phyloP scores from a whole-genome alignment of 2,329 filamentous ascomycete genomes.

The Diaporthe citri region DNA sequence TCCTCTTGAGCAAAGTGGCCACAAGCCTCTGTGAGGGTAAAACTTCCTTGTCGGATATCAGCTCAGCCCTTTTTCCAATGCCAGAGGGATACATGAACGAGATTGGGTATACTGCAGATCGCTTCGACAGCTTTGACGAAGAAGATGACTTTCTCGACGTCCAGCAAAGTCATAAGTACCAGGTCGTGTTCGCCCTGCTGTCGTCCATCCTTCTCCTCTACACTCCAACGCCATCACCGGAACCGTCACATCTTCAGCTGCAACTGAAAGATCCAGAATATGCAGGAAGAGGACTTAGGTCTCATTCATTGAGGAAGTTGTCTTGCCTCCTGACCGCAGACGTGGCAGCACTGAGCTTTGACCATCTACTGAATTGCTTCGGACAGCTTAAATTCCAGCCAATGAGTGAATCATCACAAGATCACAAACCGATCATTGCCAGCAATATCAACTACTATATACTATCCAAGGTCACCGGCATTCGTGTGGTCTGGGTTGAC shows the following conservation, averaged over 20 bases:
- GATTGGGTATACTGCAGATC: background rate
- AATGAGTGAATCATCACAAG: background rate
- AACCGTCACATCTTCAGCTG: background rate
- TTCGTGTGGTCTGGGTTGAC: background rate
- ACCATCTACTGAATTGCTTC: background rate
- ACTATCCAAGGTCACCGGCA: background rate
- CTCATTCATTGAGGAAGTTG: background rate
- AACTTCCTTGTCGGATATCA: background rate
- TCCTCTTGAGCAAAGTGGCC: background rate
- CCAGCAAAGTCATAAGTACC: background rate
- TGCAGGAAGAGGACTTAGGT: background rate
- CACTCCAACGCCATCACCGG: background rate
- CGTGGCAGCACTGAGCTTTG: background rate
- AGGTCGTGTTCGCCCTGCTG: background rate
- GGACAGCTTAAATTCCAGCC: background rate
- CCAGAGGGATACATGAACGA: background rate
- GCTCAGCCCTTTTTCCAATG: background rate
- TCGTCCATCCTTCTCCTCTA: background rate
- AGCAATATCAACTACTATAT: background rate
- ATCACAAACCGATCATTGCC: background rate
- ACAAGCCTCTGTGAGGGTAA: background rate
- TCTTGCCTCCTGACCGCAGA: background rate
- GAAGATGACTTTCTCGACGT: background rate
- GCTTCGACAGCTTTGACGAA: background rate
- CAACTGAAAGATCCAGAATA: background rate